Percentiles rank a stretch among this genome's conserved stretches.
Conservation (phyloP, 768 basidiomycete genomes). For the Nidularia sp. region DNA sequence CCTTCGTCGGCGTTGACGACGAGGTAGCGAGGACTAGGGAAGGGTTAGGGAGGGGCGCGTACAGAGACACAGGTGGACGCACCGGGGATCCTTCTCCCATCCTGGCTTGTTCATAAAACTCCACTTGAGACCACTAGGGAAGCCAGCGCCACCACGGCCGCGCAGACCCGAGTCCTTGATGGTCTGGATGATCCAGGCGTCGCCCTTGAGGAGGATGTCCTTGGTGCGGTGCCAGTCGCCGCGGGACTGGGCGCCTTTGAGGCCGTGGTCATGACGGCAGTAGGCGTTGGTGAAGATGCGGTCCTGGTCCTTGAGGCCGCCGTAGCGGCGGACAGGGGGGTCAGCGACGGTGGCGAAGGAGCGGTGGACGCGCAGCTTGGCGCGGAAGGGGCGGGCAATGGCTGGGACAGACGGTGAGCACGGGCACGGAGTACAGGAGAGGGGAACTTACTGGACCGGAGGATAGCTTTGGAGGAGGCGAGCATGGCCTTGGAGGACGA, state of each 20-base stretch:
- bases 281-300: slow-evolving; percentile 92
- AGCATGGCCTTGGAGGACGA: no score
- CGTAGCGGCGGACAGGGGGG: slow-evolving; percentile 87
- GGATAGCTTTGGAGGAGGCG: no score
- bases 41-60: not conserved
- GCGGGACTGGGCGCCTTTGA: slow-evolving; percentile 90
- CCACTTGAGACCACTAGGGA: slow-evolving; percentile 96
- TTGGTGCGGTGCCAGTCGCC: slow-evolving; percentile 99
- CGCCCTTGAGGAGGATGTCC: slow-evolving; percentile 92
- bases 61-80: slow-evolving; percentile 10
- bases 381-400: not conserved
- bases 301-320: slow-evolving; percentile 92
- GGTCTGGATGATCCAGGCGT: slow-evolving; percentile 94
- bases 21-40: slow-evolving; percentile 80
- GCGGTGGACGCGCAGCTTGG: slow-evolving; percentile 18
- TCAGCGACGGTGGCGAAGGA: slow-evolving; percentile 74
- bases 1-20: slow-evolving; percentile 99
- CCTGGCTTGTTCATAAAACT: slow-evolving; percentile 99
- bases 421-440: no score
- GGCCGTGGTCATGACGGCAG: slow-evolving; percentile 82
- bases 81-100: slow-evolving; percentile 93
- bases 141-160: slow-evolving; percentile 95
- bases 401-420: no score
- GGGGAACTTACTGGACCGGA: no score
- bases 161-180: slow-evolving; percentile 96